Conservation (phyloP, 179 eudicot species). For the Kewa caespitosa region DNA sequence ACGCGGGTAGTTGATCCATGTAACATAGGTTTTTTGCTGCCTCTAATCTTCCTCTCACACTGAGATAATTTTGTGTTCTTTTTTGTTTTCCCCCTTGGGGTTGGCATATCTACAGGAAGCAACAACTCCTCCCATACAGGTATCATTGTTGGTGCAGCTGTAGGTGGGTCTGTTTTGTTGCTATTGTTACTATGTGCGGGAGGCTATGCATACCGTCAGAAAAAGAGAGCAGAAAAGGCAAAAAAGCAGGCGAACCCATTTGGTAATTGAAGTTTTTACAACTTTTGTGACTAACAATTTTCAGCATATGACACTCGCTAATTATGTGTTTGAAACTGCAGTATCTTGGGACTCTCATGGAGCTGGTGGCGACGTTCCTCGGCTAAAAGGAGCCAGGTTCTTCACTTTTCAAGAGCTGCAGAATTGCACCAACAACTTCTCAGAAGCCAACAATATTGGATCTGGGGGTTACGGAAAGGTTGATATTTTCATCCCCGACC, state of each 20-base stretch:
- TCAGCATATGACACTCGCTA: neutral
- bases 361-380: constrained; percentile 55
- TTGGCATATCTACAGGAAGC: constrained; percentile 22
- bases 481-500: no score
- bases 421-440: constrained; percentile 60
- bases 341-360: constrained; percentile 65
- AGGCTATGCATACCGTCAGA: constrained; percentile 27
- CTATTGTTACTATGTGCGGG: constrained; percentile 29
- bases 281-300: neutral
- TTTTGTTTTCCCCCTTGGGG: no score
- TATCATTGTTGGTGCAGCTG: constrained; percentile 26
- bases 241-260: constrained; percentile 33
- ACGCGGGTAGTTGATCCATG: no score
- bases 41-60: neutral
- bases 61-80: neutral
- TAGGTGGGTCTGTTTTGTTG: constrained; percentile 27
- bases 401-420: constrained; percentile 69
- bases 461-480: constrained; percentile 92
- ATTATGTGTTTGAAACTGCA: constrained; percentile 29
- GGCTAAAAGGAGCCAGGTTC: constrained; percentile 68
- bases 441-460: constrained; percentile 70
- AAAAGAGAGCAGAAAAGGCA: constrained; percentile 26
- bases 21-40: no score
- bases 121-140: constrained; percentile 23
- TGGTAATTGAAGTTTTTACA: constrained; percentile 16